Base-by-base conservation (phyloP, 305 asterid species). In the Ilex paraguariensis region DNA sequence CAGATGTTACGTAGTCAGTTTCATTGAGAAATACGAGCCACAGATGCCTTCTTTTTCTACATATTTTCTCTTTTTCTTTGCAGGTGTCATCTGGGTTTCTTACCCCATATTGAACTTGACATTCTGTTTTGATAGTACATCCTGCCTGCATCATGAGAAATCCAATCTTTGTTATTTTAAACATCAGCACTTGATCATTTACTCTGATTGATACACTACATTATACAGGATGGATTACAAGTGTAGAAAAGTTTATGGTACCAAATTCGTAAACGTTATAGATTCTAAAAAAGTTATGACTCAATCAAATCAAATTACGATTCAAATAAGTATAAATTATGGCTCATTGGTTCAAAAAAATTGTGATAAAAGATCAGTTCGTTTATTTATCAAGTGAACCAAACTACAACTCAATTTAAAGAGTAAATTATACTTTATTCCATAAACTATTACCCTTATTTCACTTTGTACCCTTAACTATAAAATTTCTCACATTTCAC, bases 11-110 rank as follows among this genome's bases (percentile, higher is more conserved):
- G 12, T 70, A 76, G 60, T 83, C 80, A 44, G 74, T 76, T 31
- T 81, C 84, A 32, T 74, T 73, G 12, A 83, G 17, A 64, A 57
- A 83, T 4, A 81, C 81, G 59, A 76, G 77, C 87, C 90, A 83
- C 54, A 65, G 42, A 0, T 2, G 50, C 51, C 57, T 46, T 48
- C 56, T 40, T 60, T 67, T 33, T 67, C 53, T 60, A 64, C 56
- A 5, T n/a, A 16, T 52, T 52, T 7, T 52, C n/a, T 52, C 31
- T n/a, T 46, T 12, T 11, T 16, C 56, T 5, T 52, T 52, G 31
- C n/a, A n/a, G n/a, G 3, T 21, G 32, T 74, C 71, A 5, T 71
- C 73, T 61, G 48, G 39, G 36, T 72, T 77, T 71, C 75, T 72
- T 9, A 81, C 79, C 21, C 77, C 72, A 60, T 66, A 75, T 31